Conservation (phyloP, 495 filamentous ascomycete species). For the Daldinia concentrica region DNA sequence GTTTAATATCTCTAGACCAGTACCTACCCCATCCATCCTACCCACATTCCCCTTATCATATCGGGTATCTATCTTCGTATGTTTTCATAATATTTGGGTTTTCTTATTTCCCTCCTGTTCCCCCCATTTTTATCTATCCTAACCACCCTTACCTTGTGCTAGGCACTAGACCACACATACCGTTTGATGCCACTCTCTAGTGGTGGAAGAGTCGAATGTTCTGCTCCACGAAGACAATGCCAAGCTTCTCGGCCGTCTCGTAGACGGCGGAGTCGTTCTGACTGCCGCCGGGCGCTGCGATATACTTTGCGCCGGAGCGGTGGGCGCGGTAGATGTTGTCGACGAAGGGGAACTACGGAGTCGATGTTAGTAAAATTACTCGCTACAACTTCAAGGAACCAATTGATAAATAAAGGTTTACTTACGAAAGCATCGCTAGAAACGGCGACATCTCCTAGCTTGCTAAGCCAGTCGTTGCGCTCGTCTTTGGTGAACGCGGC, state of each 20-base stretch:
- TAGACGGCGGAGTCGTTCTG: constrained; percentile 91
- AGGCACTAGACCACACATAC: neutral
- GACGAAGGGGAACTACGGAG: constrained; percentile 86
- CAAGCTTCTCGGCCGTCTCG: constrained; percentile 90
- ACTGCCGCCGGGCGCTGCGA: constrained; percentile 91
- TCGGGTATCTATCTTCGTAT: constrained; percentile 24
- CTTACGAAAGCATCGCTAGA: constrained; percentile 95
- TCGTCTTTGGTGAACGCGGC: constrained; percentile 82
- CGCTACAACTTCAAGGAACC: neutral
- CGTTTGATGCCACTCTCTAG: constrained; percentile 52
- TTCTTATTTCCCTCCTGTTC: constrained; percentile 4
- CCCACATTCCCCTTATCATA: constrained; percentile 10
- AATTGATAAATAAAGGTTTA: constrained; percentile 25
- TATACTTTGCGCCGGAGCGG: constrained; percentile 91
- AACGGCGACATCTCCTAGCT: constrained; percentile 82
- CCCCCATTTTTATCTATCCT: constrained; percentile 21
- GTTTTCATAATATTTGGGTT: constrained; percentile 7
- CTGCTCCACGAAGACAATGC: constrained; percentile 92
- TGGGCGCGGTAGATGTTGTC: constrained; percentile 95
- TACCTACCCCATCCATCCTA: constrained; percentile 9
- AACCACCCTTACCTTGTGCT: neutral
- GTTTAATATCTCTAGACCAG: neutral
- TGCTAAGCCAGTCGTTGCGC: constrained; percentile 80
- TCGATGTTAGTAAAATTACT: constrained; percentile 20
- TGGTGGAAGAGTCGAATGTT: constrained; percentile 89